Evolutionary conservation across 306 rosid genomes (phyloP).

Genomic region (Mucuna pruriens): DNA sequence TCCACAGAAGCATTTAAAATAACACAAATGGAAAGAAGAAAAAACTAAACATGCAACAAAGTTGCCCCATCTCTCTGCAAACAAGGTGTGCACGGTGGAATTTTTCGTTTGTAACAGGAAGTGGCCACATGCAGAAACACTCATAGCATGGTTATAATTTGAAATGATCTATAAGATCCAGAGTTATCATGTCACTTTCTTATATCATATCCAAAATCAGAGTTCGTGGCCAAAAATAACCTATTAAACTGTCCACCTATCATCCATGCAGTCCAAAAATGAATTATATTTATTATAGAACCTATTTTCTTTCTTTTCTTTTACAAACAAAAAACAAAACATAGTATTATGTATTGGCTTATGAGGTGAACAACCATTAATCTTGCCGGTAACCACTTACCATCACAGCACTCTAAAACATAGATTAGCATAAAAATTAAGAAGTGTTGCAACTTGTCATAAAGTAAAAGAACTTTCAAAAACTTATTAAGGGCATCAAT

Average conservation of each 20-base stretch:
- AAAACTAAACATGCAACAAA: constrained; percentile 9
- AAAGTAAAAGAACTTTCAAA: no score
- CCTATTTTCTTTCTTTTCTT: no score
- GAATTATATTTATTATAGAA: background rate
- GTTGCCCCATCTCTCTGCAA: constrained; percentile 1
- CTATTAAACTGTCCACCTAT: background rate
- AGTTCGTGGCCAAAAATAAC: background rate
- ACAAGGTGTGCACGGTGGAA: no score
- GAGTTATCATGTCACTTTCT: constrained; percentile 44
- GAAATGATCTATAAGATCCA: constrained; percentile 60
- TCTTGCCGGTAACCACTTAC: background rate
- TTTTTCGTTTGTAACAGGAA: constrained; percentile 13
- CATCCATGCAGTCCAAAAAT: background rate
- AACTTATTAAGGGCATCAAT: no score
- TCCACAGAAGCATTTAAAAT: no score
- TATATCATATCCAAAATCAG: background rate
- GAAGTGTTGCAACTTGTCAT: no score
- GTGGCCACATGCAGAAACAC: constrained; percentile 3
- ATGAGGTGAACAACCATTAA: background rate
- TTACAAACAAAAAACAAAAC: no score
- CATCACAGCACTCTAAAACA: constrained; percentile 17
- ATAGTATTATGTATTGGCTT: background rate
- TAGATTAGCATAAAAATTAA: background rate
- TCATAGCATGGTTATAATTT: background rate
- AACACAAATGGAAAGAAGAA: no score